Conservation (phyloP, 1,284 basidiomycete genomes). For the Cryptococcus sp. region DNA sequence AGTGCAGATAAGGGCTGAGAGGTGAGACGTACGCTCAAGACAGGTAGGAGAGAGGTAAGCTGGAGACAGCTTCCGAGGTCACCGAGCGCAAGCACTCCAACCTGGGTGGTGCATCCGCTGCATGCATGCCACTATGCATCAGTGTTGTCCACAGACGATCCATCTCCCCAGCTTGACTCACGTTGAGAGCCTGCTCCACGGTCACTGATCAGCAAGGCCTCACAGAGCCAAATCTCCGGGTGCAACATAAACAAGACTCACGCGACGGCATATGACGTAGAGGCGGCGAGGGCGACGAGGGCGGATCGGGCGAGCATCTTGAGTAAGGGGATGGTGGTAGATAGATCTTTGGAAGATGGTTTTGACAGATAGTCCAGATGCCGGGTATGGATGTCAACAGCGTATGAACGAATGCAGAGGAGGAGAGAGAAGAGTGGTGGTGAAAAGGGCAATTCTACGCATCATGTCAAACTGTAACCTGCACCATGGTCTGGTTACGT, state of each 20-base stretch:
- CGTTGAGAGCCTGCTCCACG: neutral
- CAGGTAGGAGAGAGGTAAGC: slow-evolving; percentile 29
- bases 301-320: slow-evolving; percentile 14
- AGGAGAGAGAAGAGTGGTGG: too few relatives aligned
- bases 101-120: slow-evolving; percentile 29
- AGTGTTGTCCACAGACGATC: neutral
- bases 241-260: slow-evolving; percentile 10
- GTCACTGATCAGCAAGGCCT: too few relatives aligned
- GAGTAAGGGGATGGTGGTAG: too few relatives aligned
- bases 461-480: too few relatives aligned
- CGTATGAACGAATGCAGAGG: too few relatives aligned
- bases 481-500: too few relatives aligned
- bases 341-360: too few relatives aligned
- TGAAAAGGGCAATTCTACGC: too few relatives aligned
- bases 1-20: neutral
- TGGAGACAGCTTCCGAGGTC: slow-evolving; percentile 36
- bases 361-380: too few relatives aligned
- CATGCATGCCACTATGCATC: neutral
- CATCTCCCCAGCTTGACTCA: neutral
- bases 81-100: slow-evolving; percentile 29
- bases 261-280: slow-evolving; percentile 18
- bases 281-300: slow-evolving; percentile 11
- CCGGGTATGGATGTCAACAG: too few relatives aligned
- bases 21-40: slow-evolving; percentile 21
- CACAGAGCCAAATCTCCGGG: neutral